Conservation (phyloP, 805 yeast species). For the Lachancea thermotolerans region DNA sequence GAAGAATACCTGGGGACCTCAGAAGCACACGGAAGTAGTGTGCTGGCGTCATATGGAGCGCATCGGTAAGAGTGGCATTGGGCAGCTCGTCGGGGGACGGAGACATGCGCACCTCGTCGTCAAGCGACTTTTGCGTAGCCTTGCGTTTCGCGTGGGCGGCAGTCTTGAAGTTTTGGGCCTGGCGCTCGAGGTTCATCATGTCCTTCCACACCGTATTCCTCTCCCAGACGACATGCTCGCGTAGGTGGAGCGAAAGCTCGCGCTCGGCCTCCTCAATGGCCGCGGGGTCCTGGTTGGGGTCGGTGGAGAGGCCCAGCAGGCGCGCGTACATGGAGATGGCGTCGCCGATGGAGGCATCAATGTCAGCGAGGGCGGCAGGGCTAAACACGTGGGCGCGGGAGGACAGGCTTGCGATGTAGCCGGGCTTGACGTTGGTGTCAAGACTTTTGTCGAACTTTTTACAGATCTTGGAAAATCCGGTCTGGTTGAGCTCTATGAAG, state of each 20-base stretch:
- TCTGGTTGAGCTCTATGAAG: constrained; percentile 72
- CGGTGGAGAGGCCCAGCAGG: constrained; percentile 36
- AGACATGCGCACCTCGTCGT: constrained; percentile 20
- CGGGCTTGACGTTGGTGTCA: constrained; percentile 50
- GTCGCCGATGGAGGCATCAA: constrained; percentile 50
- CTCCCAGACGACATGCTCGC: constrained; percentile 96
- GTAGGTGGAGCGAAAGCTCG: constrained; percentile 48
- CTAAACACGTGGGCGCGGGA: constrained; percentile 49
- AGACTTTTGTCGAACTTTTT: constrained; percentile 88
- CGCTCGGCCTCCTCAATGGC: constrained; percentile 38
- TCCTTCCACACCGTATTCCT: constrained; percentile 97
- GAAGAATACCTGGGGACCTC: constrained; percentile 34
- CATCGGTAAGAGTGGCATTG: constrained; percentile 15
- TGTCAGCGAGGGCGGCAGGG: constrained; percentile 37
- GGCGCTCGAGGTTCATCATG: constrained; percentile 84
- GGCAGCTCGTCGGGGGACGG: constrained; percentile 13
- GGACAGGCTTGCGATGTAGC: constrained; percentile 46
- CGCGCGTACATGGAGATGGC: constrained; percentile 50
- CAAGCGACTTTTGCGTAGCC: constrained; percentile 15
- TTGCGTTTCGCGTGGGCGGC: constrained; percentile 18
- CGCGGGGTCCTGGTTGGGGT: constrained; percentile 10
- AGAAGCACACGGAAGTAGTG: constrained; percentile 11
- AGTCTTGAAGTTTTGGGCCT: constrained; percentile 65
- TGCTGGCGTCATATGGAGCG: constrained; percentile 12
- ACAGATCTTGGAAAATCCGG: constrained; percentile 84